These are phyloP conservation scores for Pleurotus pulmonarius DNA, from an alignment of 768 basidiomycete species.

Conservation along the genomic window DNA sequence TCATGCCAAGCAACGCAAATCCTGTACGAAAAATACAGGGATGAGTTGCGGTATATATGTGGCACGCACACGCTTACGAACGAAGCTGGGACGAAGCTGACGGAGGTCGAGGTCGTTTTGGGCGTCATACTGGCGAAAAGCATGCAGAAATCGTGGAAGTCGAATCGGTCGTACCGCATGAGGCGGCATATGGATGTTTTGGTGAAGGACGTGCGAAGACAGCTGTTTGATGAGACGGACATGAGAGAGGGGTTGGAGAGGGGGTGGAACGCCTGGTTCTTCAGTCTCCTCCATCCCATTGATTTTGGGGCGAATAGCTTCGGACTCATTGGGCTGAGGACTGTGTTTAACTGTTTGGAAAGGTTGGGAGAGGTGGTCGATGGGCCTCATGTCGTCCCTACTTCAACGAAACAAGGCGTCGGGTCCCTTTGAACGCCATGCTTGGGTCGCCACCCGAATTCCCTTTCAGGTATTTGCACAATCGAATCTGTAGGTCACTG, in stretches of 20 bases:
- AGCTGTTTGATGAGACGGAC: constrained; percentile 26
- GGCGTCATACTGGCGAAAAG: constrained; percentile 75
- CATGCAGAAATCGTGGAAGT: constrained; percentile 56
- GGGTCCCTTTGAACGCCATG: too few relatives aligned
- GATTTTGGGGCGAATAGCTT: constrained; percentile 62
- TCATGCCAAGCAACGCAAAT: constrained; percentile 24
- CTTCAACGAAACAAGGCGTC: too few relatives aligned
- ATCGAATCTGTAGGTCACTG: too few relatives aligned
- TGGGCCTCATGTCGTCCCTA: too few relatives aligned
- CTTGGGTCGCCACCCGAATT: too few relatives aligned
- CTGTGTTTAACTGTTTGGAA: constrained; percentile 58
- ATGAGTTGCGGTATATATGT: constrained; percentile 70
- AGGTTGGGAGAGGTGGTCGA: constrained; percentile 3
- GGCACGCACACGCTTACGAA: constrained; percentile 63
- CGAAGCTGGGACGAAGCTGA: constrained; percentile 47
- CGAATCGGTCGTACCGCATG: constrained; percentile 60
- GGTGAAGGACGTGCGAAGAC: constrained; percentile 43
- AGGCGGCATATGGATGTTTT: constrained; percentile 49
- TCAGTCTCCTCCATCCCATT: constrained; percentile 36
- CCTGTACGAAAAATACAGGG: constrained; percentile 50
- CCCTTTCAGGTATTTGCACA: too few relatives aligned
- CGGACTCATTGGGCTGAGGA: constrained; percentile 57
- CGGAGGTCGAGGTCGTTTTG: constrained; percentile 71
- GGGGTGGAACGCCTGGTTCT: constrained; percentile 68
- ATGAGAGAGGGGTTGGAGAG: constrained; percentile 37